phyloP scores from a whole-genome alignment of 83 land plant species.

The Picea engelmannii region DNA sequence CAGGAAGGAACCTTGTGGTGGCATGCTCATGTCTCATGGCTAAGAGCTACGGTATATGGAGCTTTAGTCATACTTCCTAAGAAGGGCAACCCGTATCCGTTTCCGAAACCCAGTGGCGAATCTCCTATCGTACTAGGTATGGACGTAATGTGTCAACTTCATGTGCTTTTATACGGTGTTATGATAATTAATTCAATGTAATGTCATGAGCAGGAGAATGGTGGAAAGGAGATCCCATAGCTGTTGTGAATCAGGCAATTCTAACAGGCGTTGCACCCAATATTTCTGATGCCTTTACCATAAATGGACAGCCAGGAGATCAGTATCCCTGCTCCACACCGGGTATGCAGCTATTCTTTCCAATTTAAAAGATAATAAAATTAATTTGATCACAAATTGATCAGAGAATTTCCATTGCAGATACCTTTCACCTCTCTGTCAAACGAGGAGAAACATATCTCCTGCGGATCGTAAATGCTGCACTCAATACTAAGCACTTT shows the following conservation, averaged over 20 bases:
- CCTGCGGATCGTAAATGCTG: constrained; percentile 58
- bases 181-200: too few relatives aligned
- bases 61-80: too few relatives aligned
- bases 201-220: constrained; percentile 15
- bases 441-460: constrained; percentile 48
- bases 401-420: too few relatives aligned
- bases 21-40: constrained; percentile 21
- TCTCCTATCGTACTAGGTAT: too few relatives aligned
- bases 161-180: too few relatives aligned
- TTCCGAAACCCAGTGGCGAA: too few relatives aligned
- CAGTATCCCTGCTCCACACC: constrained; percentile 46
- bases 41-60: background rate
- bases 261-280: constrained; percentile 37
- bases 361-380: too few relatives aligned
- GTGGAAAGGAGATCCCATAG: background rate
- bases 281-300: constrained; percentile 38
- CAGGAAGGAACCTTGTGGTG: constrained; percentile 16
- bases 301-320: constrained; percentile 62
- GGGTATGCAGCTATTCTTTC: too few relatives aligned
- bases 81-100: too few relatives aligned
- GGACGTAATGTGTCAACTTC: too few relatives aligned
- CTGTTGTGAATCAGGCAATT: background rate
- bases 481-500: constrained; percentile 47
- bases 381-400: too few relatives aligned
- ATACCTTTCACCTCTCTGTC: constrained; percentile 33